Conservation (phyloP, 1,284 basidiomycete genomes). For the Somion occarium region DNA sequence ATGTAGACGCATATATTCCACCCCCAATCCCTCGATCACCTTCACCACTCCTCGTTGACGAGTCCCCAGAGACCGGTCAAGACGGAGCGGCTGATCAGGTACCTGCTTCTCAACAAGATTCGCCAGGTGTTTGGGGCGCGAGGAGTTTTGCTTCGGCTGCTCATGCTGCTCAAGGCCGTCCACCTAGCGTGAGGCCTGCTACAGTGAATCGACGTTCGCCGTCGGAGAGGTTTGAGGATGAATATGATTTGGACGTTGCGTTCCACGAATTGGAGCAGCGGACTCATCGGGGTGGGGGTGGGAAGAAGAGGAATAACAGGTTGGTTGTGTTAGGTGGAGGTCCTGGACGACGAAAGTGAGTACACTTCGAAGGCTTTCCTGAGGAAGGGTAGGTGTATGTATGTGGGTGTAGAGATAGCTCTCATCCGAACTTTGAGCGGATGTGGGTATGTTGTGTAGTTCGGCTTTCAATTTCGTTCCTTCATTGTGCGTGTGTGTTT, state of each 20-base stretch:
- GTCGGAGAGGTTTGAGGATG: constrained; percentile 42
- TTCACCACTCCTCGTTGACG: constrained; percentile 18
- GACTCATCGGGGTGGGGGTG: constrained; percentile 27
- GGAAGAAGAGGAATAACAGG: constrained; percentile 59
- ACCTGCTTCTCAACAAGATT: constrained; percentile 13
- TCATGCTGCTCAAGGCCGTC: constrained; percentile 36
- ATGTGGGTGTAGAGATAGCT: no score
- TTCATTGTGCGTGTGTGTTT: neutral
- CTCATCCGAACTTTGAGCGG: no score
- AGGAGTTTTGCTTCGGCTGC: constrained; percentile 76
- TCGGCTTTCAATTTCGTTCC: neutral
- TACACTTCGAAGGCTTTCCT: neutral
- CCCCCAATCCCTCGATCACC: constrained; percentile 14
- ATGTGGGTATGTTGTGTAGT: no score
- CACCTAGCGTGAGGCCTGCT: constrained; percentile 20
- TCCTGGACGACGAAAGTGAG: constrained; percentile 33
- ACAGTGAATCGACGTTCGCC: constrained; percentile 5
- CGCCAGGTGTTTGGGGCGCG: constrained; percentile 69
- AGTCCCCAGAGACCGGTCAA: constrained; percentile 17
- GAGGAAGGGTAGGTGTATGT: neutral
- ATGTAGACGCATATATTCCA: constrained; percentile 17
- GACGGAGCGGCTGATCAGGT: constrained; percentile 11
- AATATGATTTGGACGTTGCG: constrained; percentile 75
- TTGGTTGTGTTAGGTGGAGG: constrained; percentile 65
- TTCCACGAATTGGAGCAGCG: constrained; percentile 78